Evolutionary conservation across 108 stramenopile species (phyloP), one percentile per base, ranked within the genome.

Genomic region (Nannochloropsis salina): DNA sequence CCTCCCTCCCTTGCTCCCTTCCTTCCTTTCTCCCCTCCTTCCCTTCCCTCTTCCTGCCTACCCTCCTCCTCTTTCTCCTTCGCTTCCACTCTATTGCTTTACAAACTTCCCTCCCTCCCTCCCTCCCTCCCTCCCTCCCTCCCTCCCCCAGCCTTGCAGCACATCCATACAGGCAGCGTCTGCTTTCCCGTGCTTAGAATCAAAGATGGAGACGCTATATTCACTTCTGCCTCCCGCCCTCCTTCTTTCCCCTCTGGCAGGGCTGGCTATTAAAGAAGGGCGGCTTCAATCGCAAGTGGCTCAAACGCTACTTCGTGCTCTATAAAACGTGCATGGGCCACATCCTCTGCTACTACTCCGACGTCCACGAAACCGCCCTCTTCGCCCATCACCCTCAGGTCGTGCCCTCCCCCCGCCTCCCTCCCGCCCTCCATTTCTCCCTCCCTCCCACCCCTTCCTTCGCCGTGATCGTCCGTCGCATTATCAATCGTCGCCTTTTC

Each of bases 251-350:
- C 47, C 47, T 51, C 12, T 51, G 84, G 42, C 89, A 89, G 44
- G 89, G 89, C 42, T 89, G 89, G 89, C 85, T 89, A 8, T 21
- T 84, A 18, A 89, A 89, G 84, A 82, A 87, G 80, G 89, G 89
- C 42, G 89, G 89, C 31, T 42, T 87, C 43, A 79, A 44, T 6
- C 84, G 84, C 80, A 61, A 82, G 42, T 89, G 89, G 89, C 81
- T 89, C 84, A 84, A 87, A 83, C 83, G 89, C 10, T 89, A 89
- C 86, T 86, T 86, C 47, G 89, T 89, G 9, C 45, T 89, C 12
- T 89, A 87, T 43, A 80, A 41, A 4, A 89, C 89, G 21, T 86
- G 84, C 42, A 82, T 83, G 86, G 89, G 89, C 83, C 89, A 89
- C 82, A 86, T 86, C 84, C 79, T 89, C 44, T 45, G 82, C 80